Evolutionary conservation across 208 protist species (phyloP).

Genomic region (Acanthamoeba divionensis): DNA sequence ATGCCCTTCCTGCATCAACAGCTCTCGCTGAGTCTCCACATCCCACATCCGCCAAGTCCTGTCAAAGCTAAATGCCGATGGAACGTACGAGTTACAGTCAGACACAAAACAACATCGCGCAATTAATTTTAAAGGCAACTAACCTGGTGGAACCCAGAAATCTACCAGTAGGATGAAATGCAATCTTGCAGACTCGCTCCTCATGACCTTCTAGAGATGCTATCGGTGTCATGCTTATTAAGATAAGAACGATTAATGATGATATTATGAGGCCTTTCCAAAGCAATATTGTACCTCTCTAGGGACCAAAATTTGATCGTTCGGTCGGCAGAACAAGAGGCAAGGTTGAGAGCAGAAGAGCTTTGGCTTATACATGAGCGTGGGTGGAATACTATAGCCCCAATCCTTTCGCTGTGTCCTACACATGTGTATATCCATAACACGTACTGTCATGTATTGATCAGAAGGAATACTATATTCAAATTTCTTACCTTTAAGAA

Average conservation of each 20-base stretch:
- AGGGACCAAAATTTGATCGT: conserved; percentile 66
- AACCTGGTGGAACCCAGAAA: conserved; percentile 57
- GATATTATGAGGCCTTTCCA: not conserved
- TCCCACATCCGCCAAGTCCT: conserved; percentile 79
- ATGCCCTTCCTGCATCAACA: conserved; percentile 81
- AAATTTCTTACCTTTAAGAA: conserved; percentile 33
- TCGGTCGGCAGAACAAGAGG: conserved; percentile 59
- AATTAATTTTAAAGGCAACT: not conserved
- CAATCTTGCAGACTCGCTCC: conserved; percentile 59
- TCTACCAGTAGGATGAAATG: conserved; percentile 71
- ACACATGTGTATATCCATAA: not conserved
- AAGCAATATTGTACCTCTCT: not conserved
- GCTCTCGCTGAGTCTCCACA: conserved; percentile 27
- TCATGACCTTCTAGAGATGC: conserved; percentile 55
- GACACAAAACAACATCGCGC: not conserved
- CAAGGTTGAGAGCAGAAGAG: conserved; percentile 55
- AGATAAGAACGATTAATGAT: not conserved
- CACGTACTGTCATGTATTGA: not conserved
- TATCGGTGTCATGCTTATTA: conserved; percentile 17
- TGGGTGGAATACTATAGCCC: conserved; percentile 66
- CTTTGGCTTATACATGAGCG: conserved; percentile 26
- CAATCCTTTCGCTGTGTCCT: conserved; percentile 67
- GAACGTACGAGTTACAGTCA: not conserved
- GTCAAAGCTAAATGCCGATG: conserved; percentile 58
- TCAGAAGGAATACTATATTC: not conserved